These are phyloP conservation scores for Truncatella angustata DNA, from an alignment of 2,329 filamentous ascomycete genomes.

Conservation along the genomic window DNA sequence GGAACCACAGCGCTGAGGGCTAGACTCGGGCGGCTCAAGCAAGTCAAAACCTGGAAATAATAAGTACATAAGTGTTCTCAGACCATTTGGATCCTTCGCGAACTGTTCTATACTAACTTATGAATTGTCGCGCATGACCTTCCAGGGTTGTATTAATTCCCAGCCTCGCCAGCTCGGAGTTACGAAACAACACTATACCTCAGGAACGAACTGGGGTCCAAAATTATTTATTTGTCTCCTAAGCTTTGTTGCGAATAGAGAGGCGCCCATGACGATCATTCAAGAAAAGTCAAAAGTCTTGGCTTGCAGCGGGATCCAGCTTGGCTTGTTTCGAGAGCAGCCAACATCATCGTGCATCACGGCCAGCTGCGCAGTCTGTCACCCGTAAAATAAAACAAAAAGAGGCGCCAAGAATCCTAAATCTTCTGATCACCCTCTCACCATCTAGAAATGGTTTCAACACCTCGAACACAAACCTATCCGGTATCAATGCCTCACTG, in stretches of 20 bases:
- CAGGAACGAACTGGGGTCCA: neutral
- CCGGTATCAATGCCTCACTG: neutral
- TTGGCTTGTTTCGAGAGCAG: neutral
- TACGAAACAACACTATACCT: neutral
- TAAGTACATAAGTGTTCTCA: too few species aligned
- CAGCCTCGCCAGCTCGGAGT: neutral
- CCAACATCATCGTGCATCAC: neutral
- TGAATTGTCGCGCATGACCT: neutral
- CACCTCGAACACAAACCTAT: neutral
- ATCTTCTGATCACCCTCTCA: neutral
- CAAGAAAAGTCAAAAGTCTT: slow-evolving; percentile 1
- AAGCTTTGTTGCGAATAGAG: neutral
- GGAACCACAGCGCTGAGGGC: neutral
- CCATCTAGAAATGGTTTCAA: neutral
- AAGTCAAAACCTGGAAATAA: neutral
- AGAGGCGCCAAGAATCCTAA: neutral
- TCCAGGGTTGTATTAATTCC: neutral
- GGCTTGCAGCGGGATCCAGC: slow-evolving; percentile 2
- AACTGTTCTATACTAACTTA: too few species aligned
- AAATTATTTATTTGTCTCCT: neutral
- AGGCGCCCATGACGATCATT: neutral
- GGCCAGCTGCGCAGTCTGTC: neutral
- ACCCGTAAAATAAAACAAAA: too few species aligned
- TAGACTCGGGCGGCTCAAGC: neutral
- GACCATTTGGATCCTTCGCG: neutral